phyloP scores from a whole-genome alignment of 768 basidiomycete species.

The Tricholoma terreum region DNA sequence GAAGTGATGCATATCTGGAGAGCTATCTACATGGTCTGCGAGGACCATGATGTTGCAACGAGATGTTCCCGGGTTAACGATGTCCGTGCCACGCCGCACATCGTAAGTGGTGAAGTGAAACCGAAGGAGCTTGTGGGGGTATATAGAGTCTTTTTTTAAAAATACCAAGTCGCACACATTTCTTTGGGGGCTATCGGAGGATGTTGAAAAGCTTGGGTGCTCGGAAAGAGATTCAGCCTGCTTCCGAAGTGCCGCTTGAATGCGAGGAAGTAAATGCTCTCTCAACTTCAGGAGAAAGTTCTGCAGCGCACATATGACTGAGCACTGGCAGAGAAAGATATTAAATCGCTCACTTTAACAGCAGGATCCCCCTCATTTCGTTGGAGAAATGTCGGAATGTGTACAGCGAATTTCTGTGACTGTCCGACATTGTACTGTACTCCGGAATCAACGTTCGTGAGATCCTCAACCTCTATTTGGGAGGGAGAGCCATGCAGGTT shows the following conservation, averaged over 20 bases:
- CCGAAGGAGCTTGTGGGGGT: too few species aligned
- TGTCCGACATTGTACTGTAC: background rate
- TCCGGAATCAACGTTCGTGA: background rate
- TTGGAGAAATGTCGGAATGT: slow-evolving; percentile 13
- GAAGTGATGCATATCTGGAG: too few species aligned
- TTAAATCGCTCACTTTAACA: slow-evolving; percentile 4
- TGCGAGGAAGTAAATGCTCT: background rate
- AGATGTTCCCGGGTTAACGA: too few species aligned
- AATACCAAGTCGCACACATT: background rate
- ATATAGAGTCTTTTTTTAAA: too few species aligned
- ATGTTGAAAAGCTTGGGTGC: background rate
- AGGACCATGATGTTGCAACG: too few species aligned
- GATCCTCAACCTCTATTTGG: background rate
- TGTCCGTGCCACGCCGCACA: too few species aligned
- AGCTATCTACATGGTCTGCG: too few species aligned
- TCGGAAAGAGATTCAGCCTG: background rate
- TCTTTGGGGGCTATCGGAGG: background rate
- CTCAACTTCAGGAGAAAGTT: slow-evolving; percentile 19
- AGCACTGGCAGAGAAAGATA: background rate
- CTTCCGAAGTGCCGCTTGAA: background rate
- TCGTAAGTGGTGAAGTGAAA: too few species aligned
- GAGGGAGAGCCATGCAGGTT: background rate
- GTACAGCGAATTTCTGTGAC: background rate
- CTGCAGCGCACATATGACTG: background rate
- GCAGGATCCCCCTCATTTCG: slow-evolving; percentile 14